These are phyloP conservation scores for Scheffersomyces titani DNA, from an alignment of 1,139 yeast genomes.

Conservation along the genomic window DNA sequence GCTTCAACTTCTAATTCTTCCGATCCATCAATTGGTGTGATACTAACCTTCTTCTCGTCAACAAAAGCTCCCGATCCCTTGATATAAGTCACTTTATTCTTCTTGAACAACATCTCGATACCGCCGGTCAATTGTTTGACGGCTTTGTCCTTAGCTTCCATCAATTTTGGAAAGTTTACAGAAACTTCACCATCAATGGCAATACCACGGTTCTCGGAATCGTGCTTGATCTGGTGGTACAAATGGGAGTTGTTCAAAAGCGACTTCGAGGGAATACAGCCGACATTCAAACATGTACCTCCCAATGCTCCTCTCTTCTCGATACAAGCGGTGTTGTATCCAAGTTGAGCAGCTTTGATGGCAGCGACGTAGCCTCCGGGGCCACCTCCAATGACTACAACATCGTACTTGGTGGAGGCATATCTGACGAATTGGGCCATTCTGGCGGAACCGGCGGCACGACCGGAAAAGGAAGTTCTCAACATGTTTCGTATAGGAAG, in stretches of 20 bases:
- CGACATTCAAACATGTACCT: slow-evolving; percentile 97
- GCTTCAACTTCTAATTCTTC: slow-evolving; percentile 67
- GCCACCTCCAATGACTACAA: slow-evolving; percentile 97
- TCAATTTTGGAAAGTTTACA: slow-evolving; percentile 76
- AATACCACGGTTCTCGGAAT: slow-evolving; percentile 86
- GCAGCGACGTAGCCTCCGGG: slow-evolving; percentile 99
- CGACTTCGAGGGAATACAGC: slow-evolving; percentile 98
- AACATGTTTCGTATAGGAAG: slow-evolving; percentile 10
- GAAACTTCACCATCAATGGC: slow-evolving; percentile 72
- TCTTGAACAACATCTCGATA: slow-evolving; percentile 91
- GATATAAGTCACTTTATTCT: slow-evolving; percentile 90
- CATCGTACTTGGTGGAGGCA: slow-evolving; percentile 66
- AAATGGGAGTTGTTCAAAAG: slow-evolving; percentile 91
- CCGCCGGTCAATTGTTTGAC: slow-evolving; percentile 92
- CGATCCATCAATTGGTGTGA: slow-evolving; percentile 85
- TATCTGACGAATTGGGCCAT: slow-evolving; percentile 36
- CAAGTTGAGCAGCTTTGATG: slow-evolving; percentile 96
- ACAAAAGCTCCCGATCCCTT: slow-evolving; percentile 92
- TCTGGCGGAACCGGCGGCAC: slow-evolving; percentile 5
- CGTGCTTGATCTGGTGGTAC: slow-evolving; percentile 86
- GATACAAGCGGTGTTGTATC: slow-evolving; percentile 90
- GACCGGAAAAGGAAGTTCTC: slow-evolving; percentile 13
- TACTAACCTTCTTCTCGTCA: slow-evolving; percentile 75
- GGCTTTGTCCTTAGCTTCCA: slow-evolving; percentile 89
- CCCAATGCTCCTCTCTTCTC: slow-evolving; percentile 96